Evolutionary conservation across 306 rosid species (phyloP), one percentile per base, ranked within the genome.

Genomic region (Trichosanthes truncata): DNA sequence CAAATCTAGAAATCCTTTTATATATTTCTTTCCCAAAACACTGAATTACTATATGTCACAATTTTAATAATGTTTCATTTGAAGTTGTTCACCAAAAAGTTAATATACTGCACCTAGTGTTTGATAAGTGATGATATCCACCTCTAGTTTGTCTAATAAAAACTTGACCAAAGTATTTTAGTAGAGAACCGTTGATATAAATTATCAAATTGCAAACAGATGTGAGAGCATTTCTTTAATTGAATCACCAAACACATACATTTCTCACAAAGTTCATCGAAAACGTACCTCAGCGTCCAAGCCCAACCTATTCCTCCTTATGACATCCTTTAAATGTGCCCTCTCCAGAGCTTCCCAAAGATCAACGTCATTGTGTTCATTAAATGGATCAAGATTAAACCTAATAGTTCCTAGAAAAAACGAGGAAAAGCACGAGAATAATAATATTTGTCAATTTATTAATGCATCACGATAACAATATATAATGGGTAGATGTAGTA

Each of bases 351-450:
- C 86, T 80, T 88, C n/a, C n/a, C n/a, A n/a, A n/a, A n/a, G n/a
- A n/a, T n/a, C n/a, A n/a, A n/a, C n/a, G n/a, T n/a, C n/a, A 78
- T 82, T 88, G 63, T 88, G 91, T n/a, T 88, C 87, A 23, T 49
- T 61, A 66, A 88, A 88, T 5, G 91, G 91, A 78, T 88, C 91
- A 21, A 88, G 91, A 77, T 88, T 88, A 77, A 88, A 88, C 83
- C 91, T 85, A 80, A 88, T 85, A 49, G 88, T 81, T 80, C 91
- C 91, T 88, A 10, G 26, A 33, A 52, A 71, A 5, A 41, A n/a
- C 15, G 12, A 56, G 61, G 75, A 29, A 74, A 31, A 29, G 21
- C 76, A 69, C 41, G 21, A 68, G 23, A 40, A 68, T 35, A 65
- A 33, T 20, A 4, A 57, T 68, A 36, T 10, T 13, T 9, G 21